A percentile compares a stretch with the other conserved stretches of the same genome.
phyloP scores from a whole-genome alignment of 192 early-diverging fungal genomes.

The Gigaspora rosea region DNA sequence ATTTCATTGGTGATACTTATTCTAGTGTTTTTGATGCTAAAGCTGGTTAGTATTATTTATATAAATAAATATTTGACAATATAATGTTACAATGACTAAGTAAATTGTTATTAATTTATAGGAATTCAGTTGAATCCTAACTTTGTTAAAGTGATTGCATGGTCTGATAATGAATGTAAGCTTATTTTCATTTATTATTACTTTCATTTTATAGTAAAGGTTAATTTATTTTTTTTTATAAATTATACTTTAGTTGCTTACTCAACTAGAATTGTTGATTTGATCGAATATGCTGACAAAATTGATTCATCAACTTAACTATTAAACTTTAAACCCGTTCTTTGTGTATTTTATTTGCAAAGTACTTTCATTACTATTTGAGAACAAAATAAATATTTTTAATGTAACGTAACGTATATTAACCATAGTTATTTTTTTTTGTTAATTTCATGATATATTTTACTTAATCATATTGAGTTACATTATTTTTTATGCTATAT shows the following conservation, averaged over 20 bases:
- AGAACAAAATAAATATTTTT: too few species aligned
- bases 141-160: constrained; percentile 96
- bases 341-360: too few species aligned
- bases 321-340: too few species aligned
- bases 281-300: constrained; percentile 72
- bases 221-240: constrained; percentile 1
- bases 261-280: constrained; percentile 86
- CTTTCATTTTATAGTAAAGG: not conserved
- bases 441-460: too few species aligned
- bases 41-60: constrained; percentile 61
- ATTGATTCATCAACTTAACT: constrained; percentile 34
- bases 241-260: constrained; percentile 76
- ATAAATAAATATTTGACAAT: not conserved
- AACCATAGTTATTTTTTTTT: too few species aligned
- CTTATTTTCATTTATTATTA: not conserved
- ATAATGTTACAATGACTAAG: not conserved
- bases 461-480: too few species aligned
- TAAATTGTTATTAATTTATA: not conserved
- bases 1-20: constrained; percentile 90
- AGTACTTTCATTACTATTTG: too few species aligned
- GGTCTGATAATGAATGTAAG: constrained; percentile 72
- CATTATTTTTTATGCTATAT: too few species aligned
- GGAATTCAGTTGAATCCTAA: constrained; percentile 85
- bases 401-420: too few species aligned
- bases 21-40: constrained; percentile 96